Evolutionary conservation across 306 rosid species (phyloP).

Genomic region (Gastrolobium bilobum): DNA sequence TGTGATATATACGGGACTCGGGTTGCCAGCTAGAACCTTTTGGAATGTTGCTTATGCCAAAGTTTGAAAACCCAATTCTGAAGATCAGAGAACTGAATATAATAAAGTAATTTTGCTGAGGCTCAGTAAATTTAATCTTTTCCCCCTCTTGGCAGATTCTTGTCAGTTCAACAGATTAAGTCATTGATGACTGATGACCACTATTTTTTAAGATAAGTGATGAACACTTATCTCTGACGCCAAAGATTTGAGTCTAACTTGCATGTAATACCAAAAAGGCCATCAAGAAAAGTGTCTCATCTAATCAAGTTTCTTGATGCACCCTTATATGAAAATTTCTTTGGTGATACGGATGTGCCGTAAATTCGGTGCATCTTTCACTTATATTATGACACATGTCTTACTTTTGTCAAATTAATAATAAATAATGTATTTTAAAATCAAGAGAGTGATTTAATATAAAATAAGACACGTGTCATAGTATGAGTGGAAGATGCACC

Average conservation of each 20-base stretch:
- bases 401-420: no score
- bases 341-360: no score
- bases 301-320: conserved; percentile 39
- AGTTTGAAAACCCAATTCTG: conserved; percentile 54
- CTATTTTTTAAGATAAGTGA: conserved; percentile 41
- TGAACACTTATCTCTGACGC: conserved; percentile 44
- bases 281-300: not conserved
- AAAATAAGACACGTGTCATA: no score
- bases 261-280: conserved; percentile 10
- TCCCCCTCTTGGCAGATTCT: conserved; percentile 40
- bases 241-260: conserved; percentile 52
- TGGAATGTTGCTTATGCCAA: conserved; percentile 63
- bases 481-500: no score
- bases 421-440: no score
- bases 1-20: conserved; percentile 39
- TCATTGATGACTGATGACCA: conserved; percentile 38
- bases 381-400: no score
- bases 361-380: no score
- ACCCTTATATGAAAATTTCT: not conserved
- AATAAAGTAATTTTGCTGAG: conserved; percentile 15
- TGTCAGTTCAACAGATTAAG: conserved; percentile 39
- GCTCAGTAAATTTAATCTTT: conserved; percentile 12
- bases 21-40: conserved; percentile 60
- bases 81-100: conserved; percentile 44
- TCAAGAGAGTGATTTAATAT: no score